Conservation (phyloP, 2,329 filamentous ascomycete species). For the Gaeumannomyces sp. region DNA sequence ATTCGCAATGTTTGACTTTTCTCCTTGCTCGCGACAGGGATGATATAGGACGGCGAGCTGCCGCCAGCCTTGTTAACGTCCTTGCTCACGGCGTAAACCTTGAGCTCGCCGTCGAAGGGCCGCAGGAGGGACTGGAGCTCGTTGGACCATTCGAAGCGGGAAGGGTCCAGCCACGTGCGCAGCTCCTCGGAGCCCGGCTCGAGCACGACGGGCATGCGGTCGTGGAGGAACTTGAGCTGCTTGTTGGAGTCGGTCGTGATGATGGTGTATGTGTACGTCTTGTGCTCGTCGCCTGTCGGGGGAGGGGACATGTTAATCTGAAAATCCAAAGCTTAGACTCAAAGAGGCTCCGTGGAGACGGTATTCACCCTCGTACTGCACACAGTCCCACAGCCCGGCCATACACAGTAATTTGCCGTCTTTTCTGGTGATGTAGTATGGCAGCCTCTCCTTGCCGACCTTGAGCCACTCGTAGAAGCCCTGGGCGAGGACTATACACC, state of each 20-base stretch:
- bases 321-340: background rate
- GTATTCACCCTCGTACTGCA: conserved; percentile 64
- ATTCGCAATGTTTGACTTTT: conserved; percentile 94
- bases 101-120: conserved; percentile 72
- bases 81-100: conserved; percentile 78
- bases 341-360: background rate
- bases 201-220: conserved; percentile 92
- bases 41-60: conserved; percentile 74
- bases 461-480: conserved; percentile 98
- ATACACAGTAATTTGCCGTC: conserved; percentile 84
- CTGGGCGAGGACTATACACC: conserved; percentile 81
- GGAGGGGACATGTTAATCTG: background rate
- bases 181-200: conserved; percentile 68
- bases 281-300: conserved; percentile 50
- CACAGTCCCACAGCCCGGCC: conserved; percentile 87
- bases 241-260: conserved; percentile 85
- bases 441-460: conserved; percentile 73
- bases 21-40: conserved; percentile 75
- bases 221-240: conserved; percentile 80
- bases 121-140: conserved; percentile 75
- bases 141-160: conserved; percentile 62
- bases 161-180: conserved; percentile 72
- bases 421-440: conserved; percentile 75
- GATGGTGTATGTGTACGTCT: conserved; percentile 83
- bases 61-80: conserved; percentile 95